These are phyloP conservation scores for Ceratobasidium sp. DNA, from an alignment of 1,284 basidiomycete species.

Conservation along the genomic window DNA sequence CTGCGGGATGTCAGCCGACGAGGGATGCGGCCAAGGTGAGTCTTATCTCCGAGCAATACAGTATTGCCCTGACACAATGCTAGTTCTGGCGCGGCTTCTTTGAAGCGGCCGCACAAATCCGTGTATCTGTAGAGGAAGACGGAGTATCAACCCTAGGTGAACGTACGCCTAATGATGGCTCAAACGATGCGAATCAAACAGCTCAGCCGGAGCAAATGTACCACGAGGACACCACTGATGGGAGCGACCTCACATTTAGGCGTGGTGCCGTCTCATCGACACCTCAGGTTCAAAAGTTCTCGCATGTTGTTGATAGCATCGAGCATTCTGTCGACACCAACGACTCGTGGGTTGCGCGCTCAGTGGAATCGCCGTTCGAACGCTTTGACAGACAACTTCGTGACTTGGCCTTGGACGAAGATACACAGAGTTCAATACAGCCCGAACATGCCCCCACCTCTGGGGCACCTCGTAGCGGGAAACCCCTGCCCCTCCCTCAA, in stretches of 20 bases:
- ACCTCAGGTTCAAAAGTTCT: conserved; percentile 58
- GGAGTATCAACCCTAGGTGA: conserved; percentile 52
- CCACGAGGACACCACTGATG: conserved; percentile 56
- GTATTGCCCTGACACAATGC: neutral
- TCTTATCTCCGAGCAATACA: conserved; percentile 33
- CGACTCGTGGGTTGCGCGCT: conserved; percentile 60
- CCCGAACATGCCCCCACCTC: neutral
- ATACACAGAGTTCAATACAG: conserved; percentile 24
- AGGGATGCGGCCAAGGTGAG: conserved; percentile 84
- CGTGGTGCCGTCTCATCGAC: conserved; percentile 75
- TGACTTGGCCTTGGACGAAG: conserved; percentile 58
- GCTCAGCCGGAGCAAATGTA: conserved; percentile 46
- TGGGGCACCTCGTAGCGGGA: neutral
- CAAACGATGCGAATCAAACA: conserved; percentile 53
- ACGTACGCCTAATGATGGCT: conserved; percentile 19
- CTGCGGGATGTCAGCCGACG: conserved; percentile 84
- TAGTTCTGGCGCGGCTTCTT: conserved; percentile 98
- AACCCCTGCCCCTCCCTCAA: neutral
- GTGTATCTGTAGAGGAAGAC: conserved; percentile 74
- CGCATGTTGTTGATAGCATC: conserved; percentile 50
- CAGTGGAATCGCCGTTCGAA: conserved; percentile 77
- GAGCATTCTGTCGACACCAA: conserved; percentile 53
- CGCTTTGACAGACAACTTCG: conserved; percentile 72
- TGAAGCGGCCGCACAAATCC: conserved; percentile 86
- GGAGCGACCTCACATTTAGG: conserved; percentile 71